Percentiles rank a stretch among this genome's conserved stretches.
Conservation (phyloP, 192 early-diverging fungal species). For the Coemansia sp. region DNA sequence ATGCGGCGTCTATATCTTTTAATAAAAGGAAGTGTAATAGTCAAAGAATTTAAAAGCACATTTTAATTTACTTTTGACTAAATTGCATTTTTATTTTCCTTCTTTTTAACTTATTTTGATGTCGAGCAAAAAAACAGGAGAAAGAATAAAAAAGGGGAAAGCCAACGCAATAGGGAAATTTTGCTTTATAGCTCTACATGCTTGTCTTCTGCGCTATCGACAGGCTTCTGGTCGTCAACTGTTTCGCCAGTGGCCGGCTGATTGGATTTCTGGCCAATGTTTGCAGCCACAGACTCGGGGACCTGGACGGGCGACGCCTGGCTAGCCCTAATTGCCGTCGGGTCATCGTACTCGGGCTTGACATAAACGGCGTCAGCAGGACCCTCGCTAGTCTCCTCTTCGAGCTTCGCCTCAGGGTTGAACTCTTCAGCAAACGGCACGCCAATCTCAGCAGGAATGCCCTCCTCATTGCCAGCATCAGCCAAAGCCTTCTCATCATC, state of each 20-base stretch:
- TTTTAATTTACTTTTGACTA: too few relatives aligned
- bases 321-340: neutral
- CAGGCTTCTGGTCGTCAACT: neutral
- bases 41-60: too few relatives aligned
- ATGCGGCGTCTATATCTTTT: too few relatives aligned
- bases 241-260: constrained; percentile 5
- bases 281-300: constrained; percentile 4
- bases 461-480: constrained; percentile 1
- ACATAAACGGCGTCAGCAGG: constrained; percentile 4
- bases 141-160: too few relatives aligned
- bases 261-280: constrained; percentile 1
- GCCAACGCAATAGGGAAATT: too few relatives aligned
- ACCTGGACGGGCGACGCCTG: neutral
- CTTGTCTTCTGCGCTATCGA: neutral
- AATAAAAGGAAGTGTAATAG: too few relatives aligned
- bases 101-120: too few relatives aligned
- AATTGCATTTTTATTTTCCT: too few relatives aligned
- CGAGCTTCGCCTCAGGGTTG: neutral
- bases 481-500: neutral
- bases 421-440: neutral
- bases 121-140: too few relatives aligned
- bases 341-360: constrained; percentile 7
- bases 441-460: constrained; percentile 8
- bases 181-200: neutral
- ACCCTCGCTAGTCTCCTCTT: constrained; percentile 1